Evolutionary conservation across 257 asterid genomes (phyloP).

Genomic region (Capsicum rhomboideum): DNA sequence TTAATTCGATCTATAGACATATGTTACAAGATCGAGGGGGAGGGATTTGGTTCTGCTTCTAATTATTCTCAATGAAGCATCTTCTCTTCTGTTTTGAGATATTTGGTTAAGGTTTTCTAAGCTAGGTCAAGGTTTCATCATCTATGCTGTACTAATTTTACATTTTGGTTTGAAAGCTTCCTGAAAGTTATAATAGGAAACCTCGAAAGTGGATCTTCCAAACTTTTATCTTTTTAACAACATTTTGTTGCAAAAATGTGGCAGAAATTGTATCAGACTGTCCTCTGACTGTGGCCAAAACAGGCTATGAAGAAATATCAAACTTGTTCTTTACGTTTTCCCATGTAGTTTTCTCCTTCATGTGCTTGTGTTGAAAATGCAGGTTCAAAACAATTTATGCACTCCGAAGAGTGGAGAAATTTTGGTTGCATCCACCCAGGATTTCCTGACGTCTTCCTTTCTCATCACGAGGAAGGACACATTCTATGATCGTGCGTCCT

Average conservation of each 20-base stretch:
- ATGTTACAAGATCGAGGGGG: background rate
- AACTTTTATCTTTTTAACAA: background rate
- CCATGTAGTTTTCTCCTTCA: background rate
- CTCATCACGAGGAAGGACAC: constrained; percentile 97
- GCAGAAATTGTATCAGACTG: background rate
- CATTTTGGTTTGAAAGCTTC: background rate
- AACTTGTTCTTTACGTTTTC: background rate
- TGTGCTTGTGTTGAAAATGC: constrained; percentile 25
- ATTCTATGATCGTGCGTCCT: constrained; percentile 84
- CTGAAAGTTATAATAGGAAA: background rate
- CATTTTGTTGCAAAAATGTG: background rate
- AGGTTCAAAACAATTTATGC: constrained; percentile 98
- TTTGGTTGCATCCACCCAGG: constrained; percentile 99
- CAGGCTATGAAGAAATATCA: background rate
- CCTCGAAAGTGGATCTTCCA: background rate
- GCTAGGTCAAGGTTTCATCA: background rate
- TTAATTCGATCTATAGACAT: background rate
- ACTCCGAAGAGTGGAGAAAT: constrained; percentile 98
- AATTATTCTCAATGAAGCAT: background rate
- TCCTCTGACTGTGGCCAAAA: background rate
- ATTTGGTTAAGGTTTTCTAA: background rate
- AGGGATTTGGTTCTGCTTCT: background rate
- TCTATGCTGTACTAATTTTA: background rate
- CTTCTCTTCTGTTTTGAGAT: background rate
- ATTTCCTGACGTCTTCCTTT: constrained; percentile 91